These are phyloP conservation scores for Cyclocybe cylindracea DNA, from an alignment of 768 basidiomycete genomes.

Conservation along the genomic window DNA sequence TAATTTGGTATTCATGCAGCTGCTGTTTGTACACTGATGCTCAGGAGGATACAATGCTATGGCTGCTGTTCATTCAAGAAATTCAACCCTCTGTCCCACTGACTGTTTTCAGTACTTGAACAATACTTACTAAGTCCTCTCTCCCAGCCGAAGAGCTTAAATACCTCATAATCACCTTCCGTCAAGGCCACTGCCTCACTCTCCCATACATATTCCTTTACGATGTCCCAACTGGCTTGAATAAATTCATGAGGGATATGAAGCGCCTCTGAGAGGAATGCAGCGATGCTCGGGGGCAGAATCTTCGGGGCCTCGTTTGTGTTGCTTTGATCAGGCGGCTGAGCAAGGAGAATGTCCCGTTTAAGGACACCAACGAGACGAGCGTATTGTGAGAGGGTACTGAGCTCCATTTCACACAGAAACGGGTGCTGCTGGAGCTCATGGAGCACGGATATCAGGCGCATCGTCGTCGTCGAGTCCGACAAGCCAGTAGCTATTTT, in stretches of 20 bases:
- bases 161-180: constrained; percentile 7
- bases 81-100: not conserved
- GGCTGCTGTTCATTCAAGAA: constrained; percentile 1
- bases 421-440: not conserved
- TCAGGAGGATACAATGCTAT: constrained; percentile 7
- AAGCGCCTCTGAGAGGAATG: constrained; percentile 2
- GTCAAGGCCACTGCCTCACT: not conserved
- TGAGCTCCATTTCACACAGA: not conserved
- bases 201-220: constrained; percentile 8
- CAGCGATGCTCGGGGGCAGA: constrained; percentile 4
- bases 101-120: too few species aligned
- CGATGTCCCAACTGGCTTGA: constrained; percentile 9
- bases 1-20: not conserved
- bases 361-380: constrained; percentile 6
- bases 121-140: constrained; percentile 6
- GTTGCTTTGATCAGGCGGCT: constrained; percentile 8
- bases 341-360: constrained; percentile 8
- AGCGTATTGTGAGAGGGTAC: not conserved
- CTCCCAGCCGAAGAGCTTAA: constrained; percentile 9
- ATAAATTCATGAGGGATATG: not conserved
- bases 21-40: not conserved
- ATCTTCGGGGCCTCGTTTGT: constrained; percentile 1
- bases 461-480: not conserved
- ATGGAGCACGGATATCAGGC: not conserved
- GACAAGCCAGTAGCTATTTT: too few species aligned